These are phyloP conservation scores for Eimeria sp. DNA, from an alignment of 169 alveolate species.

Conservation along the genomic window DNA sequence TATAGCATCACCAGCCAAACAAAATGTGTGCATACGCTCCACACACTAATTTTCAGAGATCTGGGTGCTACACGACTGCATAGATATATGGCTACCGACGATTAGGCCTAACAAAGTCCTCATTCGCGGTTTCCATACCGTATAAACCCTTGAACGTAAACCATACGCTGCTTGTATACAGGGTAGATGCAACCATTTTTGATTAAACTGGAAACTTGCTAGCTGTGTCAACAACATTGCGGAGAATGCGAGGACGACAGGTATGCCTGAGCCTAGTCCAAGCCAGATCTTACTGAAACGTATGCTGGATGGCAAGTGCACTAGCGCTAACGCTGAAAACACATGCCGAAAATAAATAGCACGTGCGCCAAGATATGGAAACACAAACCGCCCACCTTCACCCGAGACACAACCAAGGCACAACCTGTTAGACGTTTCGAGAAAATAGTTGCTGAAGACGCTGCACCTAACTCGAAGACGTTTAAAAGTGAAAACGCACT, in stretches of 20 bases:
- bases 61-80: too few relatives aligned
- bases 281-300: not conserved
- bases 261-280: not conserved
- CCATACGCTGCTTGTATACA: too few relatives aligned
- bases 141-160: too few relatives aligned
- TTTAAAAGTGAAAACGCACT: not conserved
- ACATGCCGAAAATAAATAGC: not conserved
- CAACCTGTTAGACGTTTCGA: not conserved
- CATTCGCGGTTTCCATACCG: too few relatives aligned
- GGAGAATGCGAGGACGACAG: not conserved
- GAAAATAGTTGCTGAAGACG: not conserved
- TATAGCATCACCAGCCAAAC: too few relatives aligned
- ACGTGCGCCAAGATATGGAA: not conserved
- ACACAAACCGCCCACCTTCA: not conserved
- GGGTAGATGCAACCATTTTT: not conserved
- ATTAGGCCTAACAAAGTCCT: too few relatives aligned
- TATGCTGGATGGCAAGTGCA: not conserved
- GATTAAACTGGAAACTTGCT: not conserved
- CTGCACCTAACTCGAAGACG: not conserved
- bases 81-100: too few relatives aligned
- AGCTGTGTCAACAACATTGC: not conserved
- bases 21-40: too few relatives aligned
- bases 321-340: not conserved
- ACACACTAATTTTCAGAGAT: too few relatives aligned
- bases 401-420: not conserved